These are phyloP conservation scores for Monilinia aucupariae DNA, from an alignment of 2,329 filamentous ascomycete species.

Conservation along the genomic window DNA sequence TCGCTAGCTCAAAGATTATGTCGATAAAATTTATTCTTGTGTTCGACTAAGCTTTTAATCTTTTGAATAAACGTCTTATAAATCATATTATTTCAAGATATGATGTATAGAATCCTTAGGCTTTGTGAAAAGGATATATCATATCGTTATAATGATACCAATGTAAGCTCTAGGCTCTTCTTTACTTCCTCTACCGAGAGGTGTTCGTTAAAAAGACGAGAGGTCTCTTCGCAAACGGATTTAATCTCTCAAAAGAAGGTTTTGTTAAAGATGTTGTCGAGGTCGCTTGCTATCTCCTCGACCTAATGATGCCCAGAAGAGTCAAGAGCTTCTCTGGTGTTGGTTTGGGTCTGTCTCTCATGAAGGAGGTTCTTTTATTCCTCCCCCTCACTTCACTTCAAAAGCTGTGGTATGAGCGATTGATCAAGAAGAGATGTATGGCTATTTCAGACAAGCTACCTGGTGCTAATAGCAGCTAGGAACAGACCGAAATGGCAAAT, in stretches of 20 bases:
- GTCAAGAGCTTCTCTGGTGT: conserved; percentile 52
- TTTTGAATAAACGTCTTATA: no score
- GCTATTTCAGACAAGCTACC: conserved; percentile 49
- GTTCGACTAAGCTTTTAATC: no score
- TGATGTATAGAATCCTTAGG: no score
- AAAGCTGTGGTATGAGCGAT: conserved; percentile 51
- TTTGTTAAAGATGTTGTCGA: conserved; percentile 50
- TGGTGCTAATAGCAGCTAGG: conserved; percentile 41
- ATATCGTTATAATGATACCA: no score
- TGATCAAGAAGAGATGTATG: conserved; percentile 50
- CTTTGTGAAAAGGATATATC: no score
- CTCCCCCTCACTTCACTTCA: conserved; percentile 55
- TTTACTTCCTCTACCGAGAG: conserved; percentile 54
- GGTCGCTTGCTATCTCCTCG: conserved; percentile 46
- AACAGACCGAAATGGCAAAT: conserved; percentile 35
- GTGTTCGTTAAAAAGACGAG: conserved; percentile 48
- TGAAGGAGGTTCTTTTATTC: conserved; percentile 52
- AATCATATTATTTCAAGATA: no score
- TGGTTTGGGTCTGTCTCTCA: conserved; percentile 50
- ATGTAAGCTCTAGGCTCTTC: conserved; percentile 53
- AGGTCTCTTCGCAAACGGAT: conserved; percentile 49
- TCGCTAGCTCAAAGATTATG: no score
- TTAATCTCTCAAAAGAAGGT: conserved; percentile 50
- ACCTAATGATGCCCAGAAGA: conserved; percentile 53
- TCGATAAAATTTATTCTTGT: no score